Evolutionary conservation across 192 early-diverging fungal species (phyloP), one percentile per base, ranked within the genome.

Genomic region (Phlyctochytrium planicorne): DNA sequence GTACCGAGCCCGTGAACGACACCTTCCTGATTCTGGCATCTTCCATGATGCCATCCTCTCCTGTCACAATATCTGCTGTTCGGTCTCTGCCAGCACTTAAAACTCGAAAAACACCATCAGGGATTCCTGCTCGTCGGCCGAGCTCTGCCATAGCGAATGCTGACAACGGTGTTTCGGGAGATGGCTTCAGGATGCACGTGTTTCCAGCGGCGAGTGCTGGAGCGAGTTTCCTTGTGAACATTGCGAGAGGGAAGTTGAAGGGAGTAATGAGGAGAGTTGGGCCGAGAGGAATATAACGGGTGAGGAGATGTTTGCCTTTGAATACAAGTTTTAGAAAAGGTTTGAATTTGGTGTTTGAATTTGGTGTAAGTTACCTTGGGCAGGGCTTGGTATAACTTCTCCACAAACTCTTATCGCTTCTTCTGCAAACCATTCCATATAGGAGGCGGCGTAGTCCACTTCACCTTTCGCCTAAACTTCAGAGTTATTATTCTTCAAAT

Each of bases 381-480:
- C 68, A n/a, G 82, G 75, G 24, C 85, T 80, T 32, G 90, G 90
- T n/a, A 96, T 81, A 2, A 90, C 73, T 52, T 90, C 90, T 52
- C 94, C 94, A 57, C 91, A 89, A 1, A 75, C 64, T 37, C 92
- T 80, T 40, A 89, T 87, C 32, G 92, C 89, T 66, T 94, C 93
- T 60, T 93, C 91, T n/a, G 89, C 78, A 68, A 91, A 93, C 91
- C 91, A 94, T 67, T 90, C 87, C 53, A 91, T 78, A 66, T 89
- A 94, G 25, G 78, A 77, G 0, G 80, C 83, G 30, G 84, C 88
- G 69, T 91, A 90, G 1, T 59, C 53, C 17, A 91, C 73, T 64
- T 91, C 89, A 17, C 83, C 83, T 14, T 30, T 53, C 1, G 72
- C 60, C 70, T 65, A 60, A 37, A 3, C 34, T 29, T 66, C 29